Conservation (phyloP, 2,329 filamentous ascomycete species). For the Hypomyces perniciosus region DNA sequence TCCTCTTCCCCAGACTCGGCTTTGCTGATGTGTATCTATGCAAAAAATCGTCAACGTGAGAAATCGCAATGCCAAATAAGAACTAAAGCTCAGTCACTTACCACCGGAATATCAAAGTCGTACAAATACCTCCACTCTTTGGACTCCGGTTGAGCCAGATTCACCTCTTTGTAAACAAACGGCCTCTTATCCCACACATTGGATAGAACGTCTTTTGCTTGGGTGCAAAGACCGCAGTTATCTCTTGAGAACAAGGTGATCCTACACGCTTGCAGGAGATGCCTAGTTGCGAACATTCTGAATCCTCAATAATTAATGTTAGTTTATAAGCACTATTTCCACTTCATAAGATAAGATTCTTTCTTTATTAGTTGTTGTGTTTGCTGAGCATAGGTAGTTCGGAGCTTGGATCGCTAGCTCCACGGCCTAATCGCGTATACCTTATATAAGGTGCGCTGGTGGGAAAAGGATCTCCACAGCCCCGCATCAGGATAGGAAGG, state of each 20-base stretch:
- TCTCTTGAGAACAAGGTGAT: constrained; percentile 71
- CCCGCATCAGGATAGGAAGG: constrained; percentile 30
- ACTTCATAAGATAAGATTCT: not conserved
- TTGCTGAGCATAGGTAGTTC: too few species aligned
- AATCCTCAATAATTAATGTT: not conserved
- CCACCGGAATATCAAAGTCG: constrained; percentile 77
- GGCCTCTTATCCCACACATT: constrained; percentile 60
- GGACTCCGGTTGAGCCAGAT: constrained; percentile 59
- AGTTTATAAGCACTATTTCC: not conserved
- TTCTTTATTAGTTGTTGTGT: too few species aligned
- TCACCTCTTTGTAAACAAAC: constrained; percentile 64
- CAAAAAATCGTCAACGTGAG: not conserved
- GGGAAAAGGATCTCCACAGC: constrained; percentile 9
- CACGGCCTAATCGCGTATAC: constrained; percentile 4
- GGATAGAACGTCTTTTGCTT: constrained; percentile 62
- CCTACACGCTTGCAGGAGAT: constrained; percentile 47
- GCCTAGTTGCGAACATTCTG: constrained; percentile 46
- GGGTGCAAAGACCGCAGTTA: constrained; percentile 64
- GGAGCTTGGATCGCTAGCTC: not conserved
- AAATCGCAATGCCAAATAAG: not conserved
- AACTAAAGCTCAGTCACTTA: constrained; percentile 32
- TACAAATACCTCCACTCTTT: constrained; percentile 67
- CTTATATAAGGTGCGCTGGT: not conserved
- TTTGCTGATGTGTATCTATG: constrained; percentile 58
- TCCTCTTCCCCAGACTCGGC: constrained; percentile 43